Base-by-base conservation (phyloP, 768 basidiomycete species). In the Panaeolus papilionaceus region DNA sequence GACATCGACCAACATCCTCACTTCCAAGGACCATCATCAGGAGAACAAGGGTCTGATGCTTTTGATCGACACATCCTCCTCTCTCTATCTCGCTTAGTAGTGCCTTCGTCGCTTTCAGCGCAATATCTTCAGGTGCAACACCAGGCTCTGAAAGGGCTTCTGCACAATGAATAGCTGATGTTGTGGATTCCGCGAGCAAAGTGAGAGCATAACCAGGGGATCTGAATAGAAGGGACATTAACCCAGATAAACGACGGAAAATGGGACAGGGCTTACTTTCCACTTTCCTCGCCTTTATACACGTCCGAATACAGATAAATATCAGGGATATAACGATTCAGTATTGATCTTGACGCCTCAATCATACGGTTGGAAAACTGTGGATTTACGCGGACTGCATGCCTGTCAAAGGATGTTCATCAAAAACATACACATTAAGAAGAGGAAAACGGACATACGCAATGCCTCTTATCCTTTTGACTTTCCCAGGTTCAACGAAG, bases 291-390 rank as follows among this genome's bases (percentile, higher is more conserved):
- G 7, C 96, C 96, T 77, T 98, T 97, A 81, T 98, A 99, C 26
- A 98, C 96, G 70, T 99, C 98, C 3, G 98, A 97, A 77, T 98
- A 97, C 44, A 99, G 88, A 79, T 99, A 98, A 37, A 98, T 96
- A 76, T 99, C 98, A 42, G 98, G 97, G 67, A 99, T 98, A 77
- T 93, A 98, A 4, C 96, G 92, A 77, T 98, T 99, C 51, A 99
- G 83, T 26, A 99, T 85, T 2, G 94, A 96, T 44, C 98, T 90
- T 18, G 94, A 89, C 8, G 96, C 88, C 73, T 98, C 97, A 62
- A 99, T 98, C 91, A 99, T 95, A 44, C 98, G 88, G 77, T 98
- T 98, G 2, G 96, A 98, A 76, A 99, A 94, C 75, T 99, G 96
- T 26, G 98, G 98, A 70, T 91, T 97, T 9, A 99, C 95, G 45